Percentiles rank a stretch among this genome's conserved stretches.
Evolutionary conservation across 192 early-diverging fungal species (phyloP).

Genomic region (Phlyctochytrium planicorne): DNA sequence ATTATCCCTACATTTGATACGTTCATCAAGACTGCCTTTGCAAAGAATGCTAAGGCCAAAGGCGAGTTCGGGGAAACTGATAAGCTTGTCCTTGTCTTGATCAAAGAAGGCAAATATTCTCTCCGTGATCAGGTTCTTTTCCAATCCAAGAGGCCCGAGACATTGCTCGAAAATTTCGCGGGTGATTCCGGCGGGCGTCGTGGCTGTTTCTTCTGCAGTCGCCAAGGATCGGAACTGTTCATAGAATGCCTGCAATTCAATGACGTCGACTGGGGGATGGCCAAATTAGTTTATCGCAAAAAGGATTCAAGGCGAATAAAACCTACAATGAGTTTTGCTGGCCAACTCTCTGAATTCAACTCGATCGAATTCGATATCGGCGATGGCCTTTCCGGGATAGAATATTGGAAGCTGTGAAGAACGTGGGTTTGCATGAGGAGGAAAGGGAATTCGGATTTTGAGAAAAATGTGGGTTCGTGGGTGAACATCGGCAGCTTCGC

Average conservation of each 20-base stretch:
- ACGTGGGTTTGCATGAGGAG: conserved; percentile 81
- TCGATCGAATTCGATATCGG: conserved; percentile 2
- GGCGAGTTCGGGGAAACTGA: conserved; percentile 83
- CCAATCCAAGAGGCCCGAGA: conserved; percentile 79
- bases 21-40: conserved; percentile 88
- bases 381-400: conserved; percentile 67
- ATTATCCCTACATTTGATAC: conserved; percentile 69
- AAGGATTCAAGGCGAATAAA: conserved; percentile 12
- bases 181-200: conserved; percentile 68
- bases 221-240: conserved; percentile 83
- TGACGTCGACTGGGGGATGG: conserved; percentile 66
- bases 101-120: conserved; percentile 92
- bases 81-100: conserved; percentile 70
- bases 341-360: conserved; percentile 50
- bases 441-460: conserved; percentile 88
- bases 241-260: conserved; percentile 85
- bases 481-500: conserved; percentile 83
- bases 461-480: conserved; percentile 79
- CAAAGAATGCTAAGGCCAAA: conserved; percentile 76
- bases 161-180: conserved; percentile 79
- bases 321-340: conserved; percentile 70
- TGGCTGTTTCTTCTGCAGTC: conserved; percentile 47
- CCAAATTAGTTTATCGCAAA: not conserved
- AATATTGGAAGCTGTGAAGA: conserved; percentile 69
- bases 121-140: conserved; percentile 80